A percentile compares a stretch with the other conserved stretches of the same genome.
Conservation (phyloP, 805 yeast genomes). For the Cephaloascus albidus region DNA sequence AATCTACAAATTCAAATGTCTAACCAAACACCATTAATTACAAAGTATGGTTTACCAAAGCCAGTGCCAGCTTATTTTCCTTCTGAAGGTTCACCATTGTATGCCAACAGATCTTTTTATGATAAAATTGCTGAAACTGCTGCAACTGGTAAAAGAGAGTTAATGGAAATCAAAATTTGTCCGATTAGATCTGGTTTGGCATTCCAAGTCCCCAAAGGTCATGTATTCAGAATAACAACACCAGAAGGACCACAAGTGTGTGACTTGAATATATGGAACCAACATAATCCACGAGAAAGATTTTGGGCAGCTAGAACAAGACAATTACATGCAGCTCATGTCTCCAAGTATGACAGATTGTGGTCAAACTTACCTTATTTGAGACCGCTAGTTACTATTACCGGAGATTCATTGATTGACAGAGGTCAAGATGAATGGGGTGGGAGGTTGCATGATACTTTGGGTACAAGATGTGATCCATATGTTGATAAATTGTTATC, state of each 20-base stretch:
- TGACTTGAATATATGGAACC: constrained; percentile 58
- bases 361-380: constrained; percentile 63
- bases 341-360: constrained; percentile 48
- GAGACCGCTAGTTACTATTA: constrained; percentile 55
- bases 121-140: constrained; percentile 26
- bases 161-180: constrained; percentile 30
- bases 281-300: constrained; percentile 51
- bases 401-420: constrained; percentile 46
- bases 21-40: constrained; percentile 21
- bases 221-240: constrained; percentile 48
- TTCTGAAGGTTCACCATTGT: constrained; percentile 41
- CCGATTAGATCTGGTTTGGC: constrained; percentile 53
- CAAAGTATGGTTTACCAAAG: constrained; percentile 24
- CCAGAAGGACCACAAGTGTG: constrained; percentile 69
- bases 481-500: constrained; percentile 55
- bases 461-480: constrained; percentile 66
- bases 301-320: constrained; percentile 66
- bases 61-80: constrained; percentile 54
- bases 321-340: constrained; percentile 57
- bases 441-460: constrained; percentile 54
- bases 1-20: no score
- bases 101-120: constrained; percentile 40
- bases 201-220: constrained; percentile 53
- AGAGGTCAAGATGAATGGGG: constrained; percentile 58
- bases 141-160: constrained; percentile 26